These are phyloP conservation scores for Aspergillus baeticus DNA, from an alignment of 495 filamentous ascomycete species.

Conservation along the genomic window DNA sequence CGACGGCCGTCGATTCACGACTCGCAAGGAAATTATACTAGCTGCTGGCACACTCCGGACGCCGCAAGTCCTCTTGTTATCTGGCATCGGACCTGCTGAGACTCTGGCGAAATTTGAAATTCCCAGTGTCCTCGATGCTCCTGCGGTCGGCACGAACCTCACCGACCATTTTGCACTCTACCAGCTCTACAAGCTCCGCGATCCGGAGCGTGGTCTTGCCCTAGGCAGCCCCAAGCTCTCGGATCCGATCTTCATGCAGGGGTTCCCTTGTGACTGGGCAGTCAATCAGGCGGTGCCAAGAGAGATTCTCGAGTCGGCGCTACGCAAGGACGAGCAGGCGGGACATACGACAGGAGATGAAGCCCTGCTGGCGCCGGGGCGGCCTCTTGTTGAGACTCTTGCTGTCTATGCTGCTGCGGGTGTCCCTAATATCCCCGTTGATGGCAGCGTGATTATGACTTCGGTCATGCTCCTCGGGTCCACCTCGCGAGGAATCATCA, in stretches of 20 bases:
- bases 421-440: background rate
- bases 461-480: slow-evolving; percentile 2
- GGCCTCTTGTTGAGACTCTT: background rate
- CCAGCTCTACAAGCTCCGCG: slow-evolving; percentile 3
- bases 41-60: slow-evolving; percentile 29
- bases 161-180: slow-evolving; percentile 1
- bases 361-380: background rate
- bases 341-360: background rate
- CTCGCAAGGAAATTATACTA: slow-evolving; percentile 32
- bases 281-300: slow-evolving; percentile 1
- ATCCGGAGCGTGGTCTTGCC: slow-evolving; percentile 6
- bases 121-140: background rate
- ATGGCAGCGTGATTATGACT: slow-evolving; percentile 11
- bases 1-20: slow-evolving; percentile 23
- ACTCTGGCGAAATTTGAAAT: background rate
- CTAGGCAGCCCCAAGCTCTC: slow-evolving; percentile 1
- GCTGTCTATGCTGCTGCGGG: background rate
- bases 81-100: slow-evolving; percentile 33
- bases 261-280: slow-evolving; percentile 9
- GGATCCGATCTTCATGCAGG: background rate
- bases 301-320: background rate
- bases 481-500: slow-evolving; percentile 4
- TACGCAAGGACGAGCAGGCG: slow-evolving; percentile 4
- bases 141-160: slow-evolving; percentile 2
- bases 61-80: slow-evolving; percentile 38